Conservation (phyloP, 345 rosid species). For the Eucalyptus rudis region DNA sequence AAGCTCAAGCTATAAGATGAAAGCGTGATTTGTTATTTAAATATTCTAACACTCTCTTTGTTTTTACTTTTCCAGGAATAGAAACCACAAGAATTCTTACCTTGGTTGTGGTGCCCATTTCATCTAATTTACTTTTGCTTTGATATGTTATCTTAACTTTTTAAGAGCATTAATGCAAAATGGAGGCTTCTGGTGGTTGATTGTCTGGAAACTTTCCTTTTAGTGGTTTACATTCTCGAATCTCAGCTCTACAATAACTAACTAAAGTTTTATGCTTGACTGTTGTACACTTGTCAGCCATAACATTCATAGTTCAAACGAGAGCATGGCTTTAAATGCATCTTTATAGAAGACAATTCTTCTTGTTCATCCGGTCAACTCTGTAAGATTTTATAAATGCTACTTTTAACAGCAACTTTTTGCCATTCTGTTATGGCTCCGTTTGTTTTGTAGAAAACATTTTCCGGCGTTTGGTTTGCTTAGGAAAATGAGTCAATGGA, state of each 20-base stretch:
- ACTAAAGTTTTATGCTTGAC: neutral
- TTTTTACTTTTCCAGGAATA: neutral
- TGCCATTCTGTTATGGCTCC: too few species aligned
- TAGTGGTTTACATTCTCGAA: neutral
- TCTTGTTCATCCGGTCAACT: neutral
- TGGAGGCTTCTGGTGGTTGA: neutral
- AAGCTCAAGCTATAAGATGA: too few species aligned
- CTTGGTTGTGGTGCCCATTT: neutral
- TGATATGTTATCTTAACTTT: neutral
- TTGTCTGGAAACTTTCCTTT: neutral
- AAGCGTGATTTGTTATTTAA: too few species aligned
- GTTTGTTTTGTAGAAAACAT: too few species aligned
- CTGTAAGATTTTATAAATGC: neutral
- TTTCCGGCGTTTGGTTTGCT: too few species aligned
- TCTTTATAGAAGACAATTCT: neutral
- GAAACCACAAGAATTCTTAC: neutral
- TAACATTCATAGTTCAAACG: neutral
- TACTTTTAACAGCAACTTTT: too few species aligned
- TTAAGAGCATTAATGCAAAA: neutral
- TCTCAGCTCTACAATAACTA: neutral
- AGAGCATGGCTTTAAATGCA: neutral
- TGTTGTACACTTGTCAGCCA: fast-evolving
- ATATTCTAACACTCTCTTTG: neutral
- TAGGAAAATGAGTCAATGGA: too few species aligned
- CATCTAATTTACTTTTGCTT: neutral